These are phyloP conservation scores for Hymenoscyphus linearis DNA, from an alignment of 2,329 filamentous ascomycete species.

Conservation along the genomic window DNA sequence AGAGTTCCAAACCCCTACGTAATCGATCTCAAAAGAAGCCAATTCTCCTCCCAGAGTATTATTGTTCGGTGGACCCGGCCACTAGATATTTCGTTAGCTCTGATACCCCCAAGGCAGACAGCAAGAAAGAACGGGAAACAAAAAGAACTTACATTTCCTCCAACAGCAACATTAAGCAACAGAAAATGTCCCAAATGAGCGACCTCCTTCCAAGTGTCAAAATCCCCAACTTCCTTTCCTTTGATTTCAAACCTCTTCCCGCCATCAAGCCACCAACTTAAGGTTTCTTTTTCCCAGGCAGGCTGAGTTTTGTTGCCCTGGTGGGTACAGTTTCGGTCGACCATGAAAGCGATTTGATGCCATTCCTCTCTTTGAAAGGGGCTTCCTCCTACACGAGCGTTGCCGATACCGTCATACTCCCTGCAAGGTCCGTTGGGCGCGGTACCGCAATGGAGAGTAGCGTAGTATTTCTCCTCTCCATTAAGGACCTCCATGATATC, in stretches of 20 bases:
- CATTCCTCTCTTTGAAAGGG: conserved; percentile 21
- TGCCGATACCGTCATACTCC: conserved; percentile 35
- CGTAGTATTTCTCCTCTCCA: conserved; percentile 33
- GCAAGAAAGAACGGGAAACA: neutral
- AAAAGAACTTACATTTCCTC: conserved; percentile 23
- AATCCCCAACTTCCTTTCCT: conserved; percentile 26
- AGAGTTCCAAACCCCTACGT: conserved; percentile 36
- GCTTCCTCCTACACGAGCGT: neutral
- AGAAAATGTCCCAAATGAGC: conserved; percentile 33
- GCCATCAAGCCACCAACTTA: conserved; percentile 36
- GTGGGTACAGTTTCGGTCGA: conserved; percentile 29
- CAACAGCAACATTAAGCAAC: conserved; percentile 38
- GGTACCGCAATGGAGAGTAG: conserved; percentile 40
- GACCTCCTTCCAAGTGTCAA: conserved; percentile 31
- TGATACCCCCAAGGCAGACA: neutral
- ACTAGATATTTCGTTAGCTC: conserved; percentile 8
- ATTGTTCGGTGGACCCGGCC: conserved; percentile 32
- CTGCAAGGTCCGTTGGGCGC: conserved; percentile 38
- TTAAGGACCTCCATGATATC: conserved; percentile 42
- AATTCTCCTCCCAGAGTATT: conserved; percentile 32
- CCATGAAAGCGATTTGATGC: conserved; percentile 32
- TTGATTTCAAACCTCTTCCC: conserved; percentile 26
- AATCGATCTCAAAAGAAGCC: conserved; percentile 36
- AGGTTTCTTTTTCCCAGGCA: conserved; percentile 26
- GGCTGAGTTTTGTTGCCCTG: too few species aligned